A percentile compares a stretch with the other conserved stretches of the same genome.
phyloP scores from a whole-genome alignment of 176 grass and related monocot genomes.

The Tillandsia leiboldiana region DNA sequence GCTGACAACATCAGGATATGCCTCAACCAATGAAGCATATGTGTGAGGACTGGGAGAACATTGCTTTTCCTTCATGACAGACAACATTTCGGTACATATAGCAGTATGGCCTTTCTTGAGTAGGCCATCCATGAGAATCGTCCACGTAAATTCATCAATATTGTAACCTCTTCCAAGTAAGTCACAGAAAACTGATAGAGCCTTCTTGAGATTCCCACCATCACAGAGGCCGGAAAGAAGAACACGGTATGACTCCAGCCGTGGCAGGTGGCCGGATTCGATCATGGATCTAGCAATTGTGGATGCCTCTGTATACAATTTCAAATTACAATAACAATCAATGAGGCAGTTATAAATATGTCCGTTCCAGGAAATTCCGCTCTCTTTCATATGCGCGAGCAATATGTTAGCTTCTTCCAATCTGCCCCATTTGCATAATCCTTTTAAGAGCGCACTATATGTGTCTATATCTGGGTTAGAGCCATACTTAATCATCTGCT shows the following conservation, averaged over 20 bases:
- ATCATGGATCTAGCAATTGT: slow-evolving; percentile 17
- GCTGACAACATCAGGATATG: background rate
- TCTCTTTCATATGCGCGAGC: slow-evolving; percentile 19
- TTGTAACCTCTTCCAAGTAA: slow-evolving; percentile 28
- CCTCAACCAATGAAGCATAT: slow-evolving; percentile 15
- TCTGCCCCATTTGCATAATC: slow-evolving; percentile 14
- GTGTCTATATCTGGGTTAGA: slow-evolving; percentile 9
- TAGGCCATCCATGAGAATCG: slow-evolving; percentile 20
- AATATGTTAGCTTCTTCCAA: slow-evolving; percentile 20
- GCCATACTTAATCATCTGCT: slow-evolving; percentile 16
- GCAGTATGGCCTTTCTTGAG: slow-evolving; percentile 14
- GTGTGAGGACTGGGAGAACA: slow-evolving; percentile 16
- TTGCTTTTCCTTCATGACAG: slow-evolving; percentile 19
- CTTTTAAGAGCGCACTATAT: slow-evolving; percentile 18
- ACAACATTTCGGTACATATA: slow-evolving; percentile 14
- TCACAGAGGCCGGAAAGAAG: slow-evolving; percentile 28
- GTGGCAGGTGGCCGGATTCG: slow-evolving; percentile 7
- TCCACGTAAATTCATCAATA: slow-evolving; percentile 29
- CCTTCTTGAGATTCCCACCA: slow-evolving; percentile 17
- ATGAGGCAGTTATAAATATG: slow-evolving; percentile 22
- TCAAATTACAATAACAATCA: slow-evolving; percentile 20
- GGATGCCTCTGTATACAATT: slow-evolving; percentile 17
- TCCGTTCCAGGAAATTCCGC: background rate
- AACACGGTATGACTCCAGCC: slow-evolving; percentile 17
- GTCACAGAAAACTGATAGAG: slow-evolving; percentile 18